phyloP scores from a whole-genome alignment of 306 rosid genomes.

The Prunus persica region Prunus_persica_NCBIv2 NC_034015.1:19330001-19330500 shows the following conservation, averaged over 20 bases:
- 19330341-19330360: background rate
- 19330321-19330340: background rate
- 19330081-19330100: background rate
- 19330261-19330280: background rate
- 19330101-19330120: background rate
- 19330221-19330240: no score
- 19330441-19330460: background rate
- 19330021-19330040: background rate
- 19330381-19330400: background rate
- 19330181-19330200: no score
- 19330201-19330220: no score
- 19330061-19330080: background rate
- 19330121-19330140: no score
- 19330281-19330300: background rate
- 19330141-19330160: no score
- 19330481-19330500: constrained; percentile 2
- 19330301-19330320: background rate
- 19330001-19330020: background rate
- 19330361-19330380: background rate
- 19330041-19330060: background rate
- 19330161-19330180: no score
- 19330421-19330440: background rate
- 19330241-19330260: no score
- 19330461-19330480: background rate
- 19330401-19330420: background rate